These are phyloP conservation scores for Penicillium psychrofluorescens DNA, from an alignment of 495 filamentous ascomycete genomes.

Conservation along the genomic window DNA sequence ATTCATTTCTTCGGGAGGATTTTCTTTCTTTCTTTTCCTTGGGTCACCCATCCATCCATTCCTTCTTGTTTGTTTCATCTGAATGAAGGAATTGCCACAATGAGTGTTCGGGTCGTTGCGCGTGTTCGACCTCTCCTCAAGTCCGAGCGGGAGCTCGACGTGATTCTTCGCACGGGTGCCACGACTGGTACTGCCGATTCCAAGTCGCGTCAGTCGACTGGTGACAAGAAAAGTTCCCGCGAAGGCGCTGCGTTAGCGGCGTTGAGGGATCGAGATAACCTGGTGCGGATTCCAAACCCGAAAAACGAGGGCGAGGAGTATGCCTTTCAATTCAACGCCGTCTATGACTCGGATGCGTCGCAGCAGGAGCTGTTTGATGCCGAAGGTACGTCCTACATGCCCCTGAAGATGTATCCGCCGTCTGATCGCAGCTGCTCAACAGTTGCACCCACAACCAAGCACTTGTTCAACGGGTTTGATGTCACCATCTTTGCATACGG, in stretches of 20 bases:
- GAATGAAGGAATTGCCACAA: constrained; percentile 20
- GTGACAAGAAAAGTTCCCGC: constrained; percentile 15
- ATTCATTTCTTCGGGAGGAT: constrained; percentile 9
- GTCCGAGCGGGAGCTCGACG: constrained; percentile 72
- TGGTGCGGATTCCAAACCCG: constrained; percentile 88
- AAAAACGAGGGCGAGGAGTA: constrained; percentile 89
- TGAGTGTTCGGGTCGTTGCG: constrained; percentile 77
- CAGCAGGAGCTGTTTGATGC: constrained; percentile 83
- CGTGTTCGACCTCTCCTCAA: constrained; percentile 81
- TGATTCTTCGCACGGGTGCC: constrained; percentile 63
- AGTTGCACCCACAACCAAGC: constrained; percentile 76
- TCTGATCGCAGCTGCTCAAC: neutral
- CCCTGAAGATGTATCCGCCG: neutral
- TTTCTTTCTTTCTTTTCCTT: constrained; percentile 6
- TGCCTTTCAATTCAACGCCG: constrained; percentile 90
- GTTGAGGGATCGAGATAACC: constrained; percentile 49
- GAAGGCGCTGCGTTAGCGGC: constrained; percentile 21
- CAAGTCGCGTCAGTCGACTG: constrained; percentile 19
- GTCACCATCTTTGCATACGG: constrained; percentile 95
- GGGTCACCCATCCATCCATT: neutral
- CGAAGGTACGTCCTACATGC: constrained; percentile 52
- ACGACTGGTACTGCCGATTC: constrained; percentile 13
- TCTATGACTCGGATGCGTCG: constrained; percentile 70
- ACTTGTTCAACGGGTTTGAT: constrained; percentile 90
- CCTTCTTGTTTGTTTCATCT: constrained; percentile 3